Percentiles rank a stretch among this genome's conserved stretches.
phyloP scores from a whole-genome alignment of 2,329 filamentous ascomycete species.

The Monilinia laxa region DNA sequence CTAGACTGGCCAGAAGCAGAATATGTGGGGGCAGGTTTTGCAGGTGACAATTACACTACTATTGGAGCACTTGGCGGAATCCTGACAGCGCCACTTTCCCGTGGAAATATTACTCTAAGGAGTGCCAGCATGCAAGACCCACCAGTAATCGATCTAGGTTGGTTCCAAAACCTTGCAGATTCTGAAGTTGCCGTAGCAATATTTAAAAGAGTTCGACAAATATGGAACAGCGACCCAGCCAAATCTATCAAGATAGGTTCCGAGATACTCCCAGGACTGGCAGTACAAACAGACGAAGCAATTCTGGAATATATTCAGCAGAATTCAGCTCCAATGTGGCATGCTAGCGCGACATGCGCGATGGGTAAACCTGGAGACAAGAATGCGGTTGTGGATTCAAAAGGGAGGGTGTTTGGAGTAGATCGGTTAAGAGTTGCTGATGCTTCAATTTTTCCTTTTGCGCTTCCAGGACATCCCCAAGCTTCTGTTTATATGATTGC shows the following conservation, averaged over 20 bases:
- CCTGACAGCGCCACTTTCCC: conserved; percentile 41
- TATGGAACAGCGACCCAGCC: conserved; percentile 7
- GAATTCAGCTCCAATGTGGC: conserved; percentile 6
- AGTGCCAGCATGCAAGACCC: conserved; percentile 39
- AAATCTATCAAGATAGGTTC: not conserved
- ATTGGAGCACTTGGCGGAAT: conserved; percentile 25
- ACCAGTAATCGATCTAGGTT: conserved; percentile 47
- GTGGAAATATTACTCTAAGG: conserved; percentile 43
- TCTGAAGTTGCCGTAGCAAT: conserved; percentile 45
- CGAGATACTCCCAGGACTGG: not conserved
- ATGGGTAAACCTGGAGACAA: conserved; percentile 13
- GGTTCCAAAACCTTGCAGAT: conserved; percentile 46
- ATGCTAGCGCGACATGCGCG: conserved; percentile 18
- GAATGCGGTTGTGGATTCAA: conserved; percentile 19
- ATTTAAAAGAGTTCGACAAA: conserved; percentile 45
- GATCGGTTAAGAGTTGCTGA: conserved; percentile 15
- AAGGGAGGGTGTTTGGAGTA: conserved; percentile 12
- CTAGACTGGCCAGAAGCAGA: conserved; percentile 28
- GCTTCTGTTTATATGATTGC: conserved; percentile 24
- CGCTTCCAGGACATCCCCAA: conserved; percentile 19
- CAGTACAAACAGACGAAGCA: conserved; percentile 13
- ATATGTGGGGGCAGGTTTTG: conserved; percentile 22
- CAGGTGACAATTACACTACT: conserved; percentile 7
- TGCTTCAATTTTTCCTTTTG: conserved; percentile 22
- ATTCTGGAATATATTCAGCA: conserved; percentile 7